Evolutionary conservation across 176 grass and related monocot species (phyloP), one percentile per base, ranked within the genome.

Genomic region (Pontederia paniculata): DNA sequence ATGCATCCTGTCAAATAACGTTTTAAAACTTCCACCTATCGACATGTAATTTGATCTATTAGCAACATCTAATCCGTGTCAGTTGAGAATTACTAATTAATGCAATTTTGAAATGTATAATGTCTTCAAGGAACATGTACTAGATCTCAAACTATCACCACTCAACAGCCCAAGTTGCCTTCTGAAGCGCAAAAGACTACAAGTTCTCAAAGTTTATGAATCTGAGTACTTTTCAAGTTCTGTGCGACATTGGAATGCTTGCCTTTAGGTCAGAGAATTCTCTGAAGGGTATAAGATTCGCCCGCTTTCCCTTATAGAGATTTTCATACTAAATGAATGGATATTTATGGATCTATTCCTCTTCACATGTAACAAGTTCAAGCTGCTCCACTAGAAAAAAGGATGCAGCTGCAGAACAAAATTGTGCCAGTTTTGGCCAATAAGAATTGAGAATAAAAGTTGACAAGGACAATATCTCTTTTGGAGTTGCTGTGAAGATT

Each of bases 381-480:
- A 74, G 77, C 57, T 48, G 57, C 74, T 77, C 74, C 17, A 58
- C 17, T 22, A 31, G 66, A 84, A 76, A 74, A 71, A 88, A 80
- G 84, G 78, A 53, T 64, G 72, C 76, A 55, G 52, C 63, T 80
- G 66, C 63, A 65, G 70, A 83, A 83, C 83, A 57, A 57, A 23
- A 52, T 47, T 12, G 11, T 45, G 50, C 28, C 49, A 56, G 21
- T 58, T 70, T 49, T 61, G 56, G 59, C 53, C 42, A 37, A 53
- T 43, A 63, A 73, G 50, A 73, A 73, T 64, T 62, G 58, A 62
- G 63, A 84, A 79, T 56, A 65, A 56, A 68, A 86, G 66, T 52
- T 61, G 64, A 83, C 76, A 90, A 83, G 83, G 86, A 90, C 81
- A 83, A 97, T 80, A 84, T 97, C 80, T 89, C 82, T 81, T 84